Evolutionary conservation across 495 filamentous ascomycete species (phyloP).

Genomic region (Chaetomium fimeti): DNA sequence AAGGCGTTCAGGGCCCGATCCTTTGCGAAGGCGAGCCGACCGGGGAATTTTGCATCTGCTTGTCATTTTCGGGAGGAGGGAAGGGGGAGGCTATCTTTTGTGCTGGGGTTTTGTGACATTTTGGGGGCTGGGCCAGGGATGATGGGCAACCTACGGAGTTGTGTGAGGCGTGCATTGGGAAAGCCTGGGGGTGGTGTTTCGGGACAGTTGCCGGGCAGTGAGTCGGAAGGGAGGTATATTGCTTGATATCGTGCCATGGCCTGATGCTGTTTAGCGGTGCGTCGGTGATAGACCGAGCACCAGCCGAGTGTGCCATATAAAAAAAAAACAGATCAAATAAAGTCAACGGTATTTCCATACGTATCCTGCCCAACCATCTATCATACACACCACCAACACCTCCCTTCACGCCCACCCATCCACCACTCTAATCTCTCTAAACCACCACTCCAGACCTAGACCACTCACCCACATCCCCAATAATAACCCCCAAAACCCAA

Average conservation of each 20-base stretch:
- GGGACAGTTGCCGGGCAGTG: background rate
- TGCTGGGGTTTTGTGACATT: background rate
- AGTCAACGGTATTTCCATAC: background rate
- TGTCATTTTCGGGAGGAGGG: background rate
- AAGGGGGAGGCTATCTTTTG: background rate
- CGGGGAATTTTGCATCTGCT: conserved; percentile 1
- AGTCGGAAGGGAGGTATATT: conserved; percentile 1
- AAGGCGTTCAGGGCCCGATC: background rate
- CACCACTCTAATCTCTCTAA: too few relatives aligned
- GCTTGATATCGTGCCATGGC: conserved; percentile 1
- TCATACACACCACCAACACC: too few relatives aligned
- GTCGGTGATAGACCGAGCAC: background rate
- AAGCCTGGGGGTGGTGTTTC: conserved; percentile 3
- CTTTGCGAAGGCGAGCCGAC: background rate
- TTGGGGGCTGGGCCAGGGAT: background rate
- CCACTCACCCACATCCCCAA: conserved; percentile 58
- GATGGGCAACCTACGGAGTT: conserved; percentile 11
- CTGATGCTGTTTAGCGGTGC: background rate
- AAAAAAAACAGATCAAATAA: background rate
- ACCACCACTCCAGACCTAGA: too few relatives aligned
- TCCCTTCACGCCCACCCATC: too few relatives aligned
- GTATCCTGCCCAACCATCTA: background rate
- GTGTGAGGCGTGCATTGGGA: background rate
- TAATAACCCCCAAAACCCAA: conserved; percentile 80
- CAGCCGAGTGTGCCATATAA: background rate